Percentiles rank a stretch among this genome's conserved stretches.
Evolutionary conservation across 441 rosid species (phyloP).

Genomic region (Melastoma candidum): DNA sequence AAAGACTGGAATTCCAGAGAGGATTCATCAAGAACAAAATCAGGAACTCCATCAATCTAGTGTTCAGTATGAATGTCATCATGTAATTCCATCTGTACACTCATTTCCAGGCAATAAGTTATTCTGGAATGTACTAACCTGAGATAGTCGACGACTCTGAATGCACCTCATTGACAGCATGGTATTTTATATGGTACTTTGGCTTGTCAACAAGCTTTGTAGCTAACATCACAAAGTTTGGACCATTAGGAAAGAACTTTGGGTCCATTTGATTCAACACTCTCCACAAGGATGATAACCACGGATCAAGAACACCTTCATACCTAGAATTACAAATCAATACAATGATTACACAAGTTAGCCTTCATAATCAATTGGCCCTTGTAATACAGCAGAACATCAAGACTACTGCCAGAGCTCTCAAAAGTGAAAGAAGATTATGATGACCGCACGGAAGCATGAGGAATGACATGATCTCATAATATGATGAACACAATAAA

Average conservation of each 20-base stretch:
- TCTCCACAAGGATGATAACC: constrained; percentile 85
- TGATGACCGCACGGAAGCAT: no score
- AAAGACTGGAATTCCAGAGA: no score
- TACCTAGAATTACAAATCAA: constrained; percentile 38
- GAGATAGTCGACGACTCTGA: constrained; percentile 24
- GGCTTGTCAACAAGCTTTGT: constrained; percentile 45
- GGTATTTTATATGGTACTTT: constrained; percentile 47
- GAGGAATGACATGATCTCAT: no score
- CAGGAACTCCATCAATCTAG: no score
- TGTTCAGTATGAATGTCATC: no score
- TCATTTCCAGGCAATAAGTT: background rate
- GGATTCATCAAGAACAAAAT: no score
- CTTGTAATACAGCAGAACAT: background rate
- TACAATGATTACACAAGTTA: background rate
- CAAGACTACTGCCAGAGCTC: background rate
- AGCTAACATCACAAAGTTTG: constrained; percentile 35
- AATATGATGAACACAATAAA: no score
- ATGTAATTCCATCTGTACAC: no score
- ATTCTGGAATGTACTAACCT: constrained; percentile 28
- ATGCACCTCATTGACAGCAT: constrained; percentile 21
- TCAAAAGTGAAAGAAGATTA: no score
- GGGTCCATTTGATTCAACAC: constrained; percentile 43
- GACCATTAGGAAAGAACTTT: constrained; percentile 60
- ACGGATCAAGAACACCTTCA: constrained; percentile 91
- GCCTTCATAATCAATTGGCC: background rate